Percentiles rank a stretch among this genome's conserved stretches.
These are phyloP conservation scores for Penicillium bialowiezense DNA, from an alignment of 495 filamentous ascomycete species.

Conservation along the genomic window DNA sequence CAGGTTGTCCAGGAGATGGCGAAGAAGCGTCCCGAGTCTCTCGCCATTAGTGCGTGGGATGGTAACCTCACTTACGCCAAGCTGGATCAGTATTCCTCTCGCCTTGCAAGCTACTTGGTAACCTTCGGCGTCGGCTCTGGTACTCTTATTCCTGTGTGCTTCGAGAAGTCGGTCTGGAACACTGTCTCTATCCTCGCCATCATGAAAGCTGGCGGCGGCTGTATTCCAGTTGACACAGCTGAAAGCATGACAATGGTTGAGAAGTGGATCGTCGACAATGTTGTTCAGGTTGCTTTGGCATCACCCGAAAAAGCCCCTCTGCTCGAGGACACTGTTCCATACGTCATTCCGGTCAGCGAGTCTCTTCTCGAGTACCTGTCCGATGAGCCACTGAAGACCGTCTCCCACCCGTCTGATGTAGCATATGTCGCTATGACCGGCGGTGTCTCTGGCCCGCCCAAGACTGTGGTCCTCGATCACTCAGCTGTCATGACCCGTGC, in stretches of 20 bases:
- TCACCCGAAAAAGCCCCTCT: constrained; percentile 36
- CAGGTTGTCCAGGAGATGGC: constrained; percentile 41
- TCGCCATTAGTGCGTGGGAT: constrained; percentile 50
- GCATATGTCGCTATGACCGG: constrained; percentile 58
- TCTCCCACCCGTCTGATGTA: constrained; percentile 24
- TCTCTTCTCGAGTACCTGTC: constrained; percentile 38
- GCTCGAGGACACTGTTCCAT: constrained; percentile 35
- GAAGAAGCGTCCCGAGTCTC: constrained; percentile 28
- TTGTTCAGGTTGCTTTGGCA: constrained; percentile 41
- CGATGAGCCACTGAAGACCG: constrained; percentile 8
- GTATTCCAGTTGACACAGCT: constrained; percentile 34
- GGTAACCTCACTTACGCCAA: constrained; percentile 48
- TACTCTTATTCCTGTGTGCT: constrained; percentile 34
- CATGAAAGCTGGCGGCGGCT: constrained; percentile 44
- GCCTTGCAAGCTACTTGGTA: constrained; percentile 42
- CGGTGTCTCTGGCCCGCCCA: constrained; percentile 37
- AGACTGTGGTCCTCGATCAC: constrained; percentile 38
- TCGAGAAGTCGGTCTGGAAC: constrained; percentile 41
- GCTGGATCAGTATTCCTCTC: constrained; percentile 43
- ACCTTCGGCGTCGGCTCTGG: constrained; percentile 39
- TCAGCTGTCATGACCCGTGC: constrained; percentile 44
- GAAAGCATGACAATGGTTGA: constrained; percentile 26
- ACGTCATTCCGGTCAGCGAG: constrained; percentile 39
- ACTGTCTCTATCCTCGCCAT: constrained; percentile 40
- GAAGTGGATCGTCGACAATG: constrained; percentile 38